phyloP scores from a whole-genome alignment of 2,329 filamentous ascomycete species.

The Hypoxylon sp. region DNA sequence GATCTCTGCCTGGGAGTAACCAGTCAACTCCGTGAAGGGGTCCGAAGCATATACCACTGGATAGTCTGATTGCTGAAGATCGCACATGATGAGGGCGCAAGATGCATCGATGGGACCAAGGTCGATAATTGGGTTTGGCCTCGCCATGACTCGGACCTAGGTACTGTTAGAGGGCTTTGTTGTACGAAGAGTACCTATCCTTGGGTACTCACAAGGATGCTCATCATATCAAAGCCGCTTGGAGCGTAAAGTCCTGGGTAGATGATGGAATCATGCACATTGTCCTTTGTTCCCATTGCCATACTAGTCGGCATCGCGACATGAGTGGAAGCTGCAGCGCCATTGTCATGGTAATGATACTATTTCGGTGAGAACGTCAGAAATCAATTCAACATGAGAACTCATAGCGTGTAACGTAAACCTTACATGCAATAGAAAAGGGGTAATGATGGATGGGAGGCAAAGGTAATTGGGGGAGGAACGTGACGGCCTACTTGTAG shows the following conservation, averaged over 20 bases:
- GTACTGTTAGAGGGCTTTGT: neutral
- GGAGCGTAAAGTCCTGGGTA: slow-evolving; percentile 69
- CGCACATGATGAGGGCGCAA: slow-evolving; percentile 86
- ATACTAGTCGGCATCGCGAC: slow-evolving; percentile 19
- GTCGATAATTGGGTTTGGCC: slow-evolving; percentile 80
- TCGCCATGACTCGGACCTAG: slow-evolving; percentile 72
- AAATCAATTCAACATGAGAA: slow-evolving; percentile 11
- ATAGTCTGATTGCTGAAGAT: slow-evolving; percentile 77
- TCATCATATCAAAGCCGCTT: slow-evolving; percentile 69
- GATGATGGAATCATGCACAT: slow-evolving; percentile 61
- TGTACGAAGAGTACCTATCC: neutral
- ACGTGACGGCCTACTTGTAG: slow-evolving; percentile 50
- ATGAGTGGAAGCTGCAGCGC: slow-evolving; percentile 21
- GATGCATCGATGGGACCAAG: slow-evolving; percentile 87
- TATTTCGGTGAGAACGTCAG: slow-evolving; percentile 33
- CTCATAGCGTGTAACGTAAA: neutral
- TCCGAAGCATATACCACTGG: slow-evolving; percentile 90
- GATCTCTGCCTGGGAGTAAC: slow-evolving; percentile 80
- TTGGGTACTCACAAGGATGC: slow-evolving; percentile 62
- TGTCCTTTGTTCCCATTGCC: slow-evolving; percentile 37
- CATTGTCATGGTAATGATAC: slow-evolving; percentile 49
- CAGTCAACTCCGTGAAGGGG: slow-evolving; percentile 82
- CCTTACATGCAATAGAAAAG: neutral
- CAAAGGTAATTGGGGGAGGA: neutral
- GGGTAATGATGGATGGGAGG: neutral